phyloP scores from a whole-genome alignment of 495 filamentous ascomycete genomes.

The Penicillium roqueforti region DNA sequence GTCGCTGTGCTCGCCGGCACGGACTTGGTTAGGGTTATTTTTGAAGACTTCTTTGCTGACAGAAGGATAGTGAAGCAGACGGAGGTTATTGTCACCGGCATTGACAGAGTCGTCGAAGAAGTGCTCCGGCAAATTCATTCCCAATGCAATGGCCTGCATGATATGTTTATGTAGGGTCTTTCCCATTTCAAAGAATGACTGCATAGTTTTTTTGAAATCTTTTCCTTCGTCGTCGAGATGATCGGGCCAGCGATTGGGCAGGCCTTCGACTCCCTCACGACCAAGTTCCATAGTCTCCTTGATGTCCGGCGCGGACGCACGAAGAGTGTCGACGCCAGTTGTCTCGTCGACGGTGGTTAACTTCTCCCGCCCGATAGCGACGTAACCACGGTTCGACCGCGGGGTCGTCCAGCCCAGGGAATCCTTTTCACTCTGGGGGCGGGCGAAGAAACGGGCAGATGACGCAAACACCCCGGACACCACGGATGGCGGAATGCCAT shows the following conservation, averaged over 20 bases:
- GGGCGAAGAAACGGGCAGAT: conserved; percentile 73
- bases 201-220: conserved; percentile 69
- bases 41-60: conserved; percentile 64
- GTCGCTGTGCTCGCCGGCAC: conserved; percentile 84
- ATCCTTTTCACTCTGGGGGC: conserved; percentile 67
- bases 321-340: conserved; percentile 54
- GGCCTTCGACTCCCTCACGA: conserved; percentile 59
- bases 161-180: conserved; percentile 71
- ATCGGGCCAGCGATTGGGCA: conserved; percentile 79
- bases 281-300: conserved; percentile 88
- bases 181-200: conserved; percentile 65
- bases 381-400: conserved; percentile 75
- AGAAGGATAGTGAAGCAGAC: conserved; percentile 84
- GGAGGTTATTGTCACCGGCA: conserved; percentile 76
- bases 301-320: conserved; percentile 62
- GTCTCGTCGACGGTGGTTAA: conserved; percentile 55
- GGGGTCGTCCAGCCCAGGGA: conserved; percentile 65
- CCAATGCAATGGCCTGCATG: conserved; percentile 86
- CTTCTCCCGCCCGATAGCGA: conserved; percentile 72
- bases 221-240: conserved; percentile 56
- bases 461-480: conserved; percentile 60
- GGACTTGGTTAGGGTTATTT: conserved; percentile 66
- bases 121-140: conserved; percentile 64
- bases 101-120: conserved; percentile 78
- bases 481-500: conserved; percentile 60